phyloP scores from a whole-genome alignment of 345 rosid genomes.

The Gossypium mustelinum region DNA sequence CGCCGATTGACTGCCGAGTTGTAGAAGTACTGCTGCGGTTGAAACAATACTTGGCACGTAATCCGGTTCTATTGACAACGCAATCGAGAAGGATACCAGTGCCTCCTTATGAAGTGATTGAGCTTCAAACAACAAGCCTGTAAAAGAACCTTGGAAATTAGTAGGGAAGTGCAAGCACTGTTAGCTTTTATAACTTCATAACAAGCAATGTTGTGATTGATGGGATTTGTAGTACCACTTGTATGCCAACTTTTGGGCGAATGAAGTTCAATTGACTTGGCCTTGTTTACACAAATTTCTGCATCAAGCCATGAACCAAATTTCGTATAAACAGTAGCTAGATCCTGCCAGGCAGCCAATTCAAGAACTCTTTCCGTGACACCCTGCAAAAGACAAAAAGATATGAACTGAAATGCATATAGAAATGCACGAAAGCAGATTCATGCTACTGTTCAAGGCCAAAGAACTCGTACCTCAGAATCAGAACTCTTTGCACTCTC shows the following conservation, averaged over 20 bases:
- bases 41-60: conserved; percentile 79
- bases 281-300: conserved; percentile 63
- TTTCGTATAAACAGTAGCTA: conserved; percentile 59
- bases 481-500: conserved; percentile 22
- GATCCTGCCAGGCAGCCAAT: conserved; percentile 78
- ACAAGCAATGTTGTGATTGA: background rate
- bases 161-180: background rate
- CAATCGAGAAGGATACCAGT: conserved; percentile 55
- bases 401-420: background rate
- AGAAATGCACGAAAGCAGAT: background rate
- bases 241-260: conserved; percentile 80
- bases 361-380: conserved; percentile 45
- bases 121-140: conserved; percentile 71
- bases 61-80: conserved; percentile 74
- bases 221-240: conserved; percentile 48
- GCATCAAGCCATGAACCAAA: conserved; percentile 69
- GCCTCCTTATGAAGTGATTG: conserved; percentile 71
- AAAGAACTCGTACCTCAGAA: conserved; percentile 41
- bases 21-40: conserved; percentile 64
- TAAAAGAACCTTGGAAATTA: conserved; percentile 9
- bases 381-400: conserved; percentile 35
- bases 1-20: conserved; percentile 46
- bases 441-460: background rate
- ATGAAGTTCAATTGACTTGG: conserved; percentile 51
- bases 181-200: background rate